phyloP scores from a whole-genome alignment of 495 filamentous ascomycete genomes.

The Amniculicola lignicola region DNA sequence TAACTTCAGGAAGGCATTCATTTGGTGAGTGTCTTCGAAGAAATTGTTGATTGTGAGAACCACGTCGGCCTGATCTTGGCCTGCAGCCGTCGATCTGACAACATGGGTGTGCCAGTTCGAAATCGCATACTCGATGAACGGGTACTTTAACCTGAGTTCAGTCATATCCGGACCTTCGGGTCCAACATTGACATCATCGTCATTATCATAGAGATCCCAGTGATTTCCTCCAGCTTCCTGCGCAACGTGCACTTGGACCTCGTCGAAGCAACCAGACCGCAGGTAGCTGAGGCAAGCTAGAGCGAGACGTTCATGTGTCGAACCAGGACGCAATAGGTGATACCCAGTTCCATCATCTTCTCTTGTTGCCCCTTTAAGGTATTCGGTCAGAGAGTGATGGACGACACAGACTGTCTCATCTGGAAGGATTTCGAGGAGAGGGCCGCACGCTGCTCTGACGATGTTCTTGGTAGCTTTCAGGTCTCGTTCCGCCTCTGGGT shows the following conservation, averaged over 20 bases:
- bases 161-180: too few relatives aligned
- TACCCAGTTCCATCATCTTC: conserved; percentile 15
- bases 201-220: too few relatives aligned
- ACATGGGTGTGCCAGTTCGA: conserved; percentile 37
- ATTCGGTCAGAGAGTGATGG: conserved; percentile 58
- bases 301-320: conserved; percentile 37
- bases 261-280: conserved; percentile 1
- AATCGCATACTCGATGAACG: conserved; percentile 39
- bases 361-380: conserved; percentile 37
- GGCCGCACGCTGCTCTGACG: conserved; percentile 45
- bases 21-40: background rate
- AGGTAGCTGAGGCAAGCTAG: conserved; percentile 15
- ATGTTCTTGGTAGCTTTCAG: conserved; percentile 37
- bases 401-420: conserved; percentile 52
- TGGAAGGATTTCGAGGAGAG: conserved; percentile 49
- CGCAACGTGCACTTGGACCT: too few relatives aligned
- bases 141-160: conserved; percentile 17
- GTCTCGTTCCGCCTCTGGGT: conserved; percentile 5
- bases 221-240: too few relatives aligned
- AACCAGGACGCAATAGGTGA: conserved; percentile 35
- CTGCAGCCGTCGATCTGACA: background rate
- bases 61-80: background rate
- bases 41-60: background rate
- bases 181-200: too few relatives aligned
- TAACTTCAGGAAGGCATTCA: background rate